Evolutionary conservation across 2,329 filamentous ascomycete species (phyloP).

Genomic region (Arthrobotrys sphaeroides): DNA sequence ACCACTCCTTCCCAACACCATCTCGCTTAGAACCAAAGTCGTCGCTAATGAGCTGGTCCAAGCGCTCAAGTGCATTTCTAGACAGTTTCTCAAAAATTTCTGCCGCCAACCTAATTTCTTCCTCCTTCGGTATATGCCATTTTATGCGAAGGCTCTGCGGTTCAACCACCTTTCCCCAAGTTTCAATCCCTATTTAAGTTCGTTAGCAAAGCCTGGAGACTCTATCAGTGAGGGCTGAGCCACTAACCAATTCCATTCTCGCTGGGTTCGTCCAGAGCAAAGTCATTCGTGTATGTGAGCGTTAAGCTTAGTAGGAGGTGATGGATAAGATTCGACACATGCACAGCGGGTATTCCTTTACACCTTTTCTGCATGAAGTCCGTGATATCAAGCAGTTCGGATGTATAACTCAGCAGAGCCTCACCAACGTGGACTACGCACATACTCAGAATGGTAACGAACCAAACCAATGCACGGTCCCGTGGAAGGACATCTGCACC

Average conservation of each 20-base stretch:
- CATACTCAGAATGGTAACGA: conserved; percentile 97
- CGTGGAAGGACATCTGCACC: conserved; percentile 92
- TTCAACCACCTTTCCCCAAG: conserved; percentile 84
- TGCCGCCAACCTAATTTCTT: conserved; percentile 87
- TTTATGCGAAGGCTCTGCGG: conserved; percentile 81
- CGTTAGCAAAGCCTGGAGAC: conserved; percentile 13
- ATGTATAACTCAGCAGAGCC: conserved; percentile 86
- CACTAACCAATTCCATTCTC: conserved; percentile 57
- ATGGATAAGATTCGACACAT: conserved; percentile 97
- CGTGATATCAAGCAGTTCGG: conserved; percentile 89
- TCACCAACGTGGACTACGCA: conserved; percentile 94
- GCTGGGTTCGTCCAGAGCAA: conserved; percentile 83
- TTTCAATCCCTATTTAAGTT: conserved; percentile 65
- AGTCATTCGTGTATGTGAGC: conserved; percentile 91
- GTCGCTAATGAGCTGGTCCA: conserved; percentile 82
- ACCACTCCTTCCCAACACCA: conserved; percentile 98
- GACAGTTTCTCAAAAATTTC: conserved; percentile 88
- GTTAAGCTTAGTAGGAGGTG: conserved; percentile 94
- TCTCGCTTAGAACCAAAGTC: conserved; percentile 85
- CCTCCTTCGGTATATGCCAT: conserved; percentile 85
- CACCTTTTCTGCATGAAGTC: conserved; percentile 97
- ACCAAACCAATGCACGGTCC: conserved; percentile 93
- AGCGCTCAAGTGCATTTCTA: conserved; percentile 75
- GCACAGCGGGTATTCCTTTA: conserved; percentile 89
- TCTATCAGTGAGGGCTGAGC: background rate